Conservation (phyloP, 139 green algal species). For the Picochlorum sp. region DNA sequence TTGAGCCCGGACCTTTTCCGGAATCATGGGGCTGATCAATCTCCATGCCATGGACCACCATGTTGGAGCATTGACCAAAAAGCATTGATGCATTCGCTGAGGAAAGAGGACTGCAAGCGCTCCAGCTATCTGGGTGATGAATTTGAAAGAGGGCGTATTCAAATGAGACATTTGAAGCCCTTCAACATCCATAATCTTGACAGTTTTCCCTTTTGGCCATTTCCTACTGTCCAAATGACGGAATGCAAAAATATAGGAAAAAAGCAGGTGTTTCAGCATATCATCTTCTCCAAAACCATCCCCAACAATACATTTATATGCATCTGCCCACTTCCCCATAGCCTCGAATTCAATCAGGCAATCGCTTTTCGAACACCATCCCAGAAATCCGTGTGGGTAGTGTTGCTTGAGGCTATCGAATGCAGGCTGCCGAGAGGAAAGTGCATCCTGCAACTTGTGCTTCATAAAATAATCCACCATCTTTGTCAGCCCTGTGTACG, state of each 20-base stretch:
- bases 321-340: neutral
- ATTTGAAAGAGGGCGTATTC: conserved; percentile 8
- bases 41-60: conserved; percentile 30
- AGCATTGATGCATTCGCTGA: conserved; percentile 24
- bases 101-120: conserved; percentile 24
- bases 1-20: conserved; percentile 14
- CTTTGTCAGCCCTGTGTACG: conserved; percentile 1
- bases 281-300: conserved; percentile 16
- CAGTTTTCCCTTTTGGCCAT: conserved; percentile 7
- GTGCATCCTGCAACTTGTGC: neutral
- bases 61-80: conserved; percentile 25
- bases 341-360: conserved; percentile 9
- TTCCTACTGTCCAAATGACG: conserved; percentile 7
- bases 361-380: conserved; percentile 19
- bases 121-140: conserved; percentile 15
- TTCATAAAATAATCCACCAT: neutral
- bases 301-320: neutral
- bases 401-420: conserved; percentile 17
- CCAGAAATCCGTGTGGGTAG: conserved; percentile 20
- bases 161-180: conserved; percentile 17
- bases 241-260: conserved; percentile 20
- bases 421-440: neutral
- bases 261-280: conserved; percentile 22
- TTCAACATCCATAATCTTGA: conserved; percentile 24
- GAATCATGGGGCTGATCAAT: conserved; percentile 21